These are phyloP conservation scores for Micractinium sp. DNA, from an alignment of 139 green algal species.

Conservation along the genomic window DNA sequence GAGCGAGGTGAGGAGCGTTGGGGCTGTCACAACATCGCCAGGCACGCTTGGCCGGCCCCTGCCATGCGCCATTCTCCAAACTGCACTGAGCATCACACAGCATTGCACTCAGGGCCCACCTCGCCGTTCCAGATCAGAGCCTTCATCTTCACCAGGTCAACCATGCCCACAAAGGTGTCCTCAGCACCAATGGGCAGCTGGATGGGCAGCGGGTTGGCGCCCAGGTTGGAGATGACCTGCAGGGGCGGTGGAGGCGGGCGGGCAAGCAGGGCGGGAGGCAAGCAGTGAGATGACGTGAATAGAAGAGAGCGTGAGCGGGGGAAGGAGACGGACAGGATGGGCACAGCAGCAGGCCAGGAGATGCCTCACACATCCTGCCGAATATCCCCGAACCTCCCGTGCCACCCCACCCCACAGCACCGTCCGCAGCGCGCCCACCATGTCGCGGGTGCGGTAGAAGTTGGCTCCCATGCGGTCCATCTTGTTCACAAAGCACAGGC, in stretches of 20 bases:
- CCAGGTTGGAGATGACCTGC: constrained; percentile 78
- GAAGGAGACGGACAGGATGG: no score
- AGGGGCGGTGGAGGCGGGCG: not conserved
- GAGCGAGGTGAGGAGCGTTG: no score
- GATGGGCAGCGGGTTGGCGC: constrained; percentile 82
- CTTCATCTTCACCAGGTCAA: constrained; percentile 99
- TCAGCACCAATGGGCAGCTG: constrained; percentile 96
- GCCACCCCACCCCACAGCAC: no score
- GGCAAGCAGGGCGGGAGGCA: not conserved
- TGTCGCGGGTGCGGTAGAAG: constrained; percentile 88
- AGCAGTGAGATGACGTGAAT: not conserved
- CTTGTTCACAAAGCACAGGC: constrained; percentile 99
- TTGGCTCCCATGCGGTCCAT: constrained; percentile 99
- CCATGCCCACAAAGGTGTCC: constrained; percentile 91
- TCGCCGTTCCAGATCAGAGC: constrained; percentile 91
- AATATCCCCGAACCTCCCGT: no score
- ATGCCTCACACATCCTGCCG: not conserved
- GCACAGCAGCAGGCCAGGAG: not conserved
- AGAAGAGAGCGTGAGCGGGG: not conserved
- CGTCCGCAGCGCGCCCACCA: constrained; percentile 58
- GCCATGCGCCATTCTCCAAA: not conserved
- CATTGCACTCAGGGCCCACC: constrained; percentile 19
- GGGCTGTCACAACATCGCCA: no score
- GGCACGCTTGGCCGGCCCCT: no score
- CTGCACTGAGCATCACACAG: not conserved